Evolutionary conservation across 257 asterid species (phyloP).

Genomic region (Rubia yunnanensis): DNA sequence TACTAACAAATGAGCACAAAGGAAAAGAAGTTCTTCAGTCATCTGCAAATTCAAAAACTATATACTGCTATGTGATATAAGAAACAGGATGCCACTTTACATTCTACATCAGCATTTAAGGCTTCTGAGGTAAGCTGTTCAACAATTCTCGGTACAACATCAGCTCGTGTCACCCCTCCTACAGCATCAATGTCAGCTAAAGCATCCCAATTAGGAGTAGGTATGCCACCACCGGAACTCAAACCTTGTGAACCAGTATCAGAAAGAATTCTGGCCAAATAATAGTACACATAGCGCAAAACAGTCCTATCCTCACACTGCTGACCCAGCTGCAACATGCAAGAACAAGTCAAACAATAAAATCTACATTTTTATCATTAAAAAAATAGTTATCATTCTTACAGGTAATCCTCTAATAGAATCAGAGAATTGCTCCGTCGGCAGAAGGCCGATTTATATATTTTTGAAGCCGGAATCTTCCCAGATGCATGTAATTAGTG

Average conservation of each 20-base stretch:
- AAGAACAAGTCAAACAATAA: slow-evolving; percentile 20
- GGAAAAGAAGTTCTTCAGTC: neutral
- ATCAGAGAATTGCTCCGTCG: neutral
- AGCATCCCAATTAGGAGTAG: slow-evolving; percentile 99
- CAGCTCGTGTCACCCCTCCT: slow-evolving; percentile 99
- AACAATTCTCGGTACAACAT: slow-evolving; percentile 88
- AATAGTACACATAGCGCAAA: slow-evolving; percentile 93
- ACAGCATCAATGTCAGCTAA: slow-evolving; percentile 93
- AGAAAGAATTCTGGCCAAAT: slow-evolving; percentile 91
- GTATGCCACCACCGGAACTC: slow-evolving; percentile 97
- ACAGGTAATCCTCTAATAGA: slow-evolving; percentile 6
- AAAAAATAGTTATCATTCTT: neutral
- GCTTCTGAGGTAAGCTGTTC: slow-evolving; percentile 83
- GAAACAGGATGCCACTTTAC: slow-evolving; percentile 34
- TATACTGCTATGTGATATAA: neutral
- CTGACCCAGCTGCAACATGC: slow-evolving; percentile 80
- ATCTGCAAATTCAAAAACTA: slow-evolving; percentile 15
- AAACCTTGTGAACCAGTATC: slow-evolving; percentile 95
- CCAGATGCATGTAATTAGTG: neutral
- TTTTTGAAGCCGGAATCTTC: neutral
- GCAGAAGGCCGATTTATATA: neutral
- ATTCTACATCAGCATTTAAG: slow-evolving; percentile 79
- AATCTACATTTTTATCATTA: slow-evolving; percentile 4
- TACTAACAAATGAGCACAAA: neutral
- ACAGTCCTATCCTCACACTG: slow-evolving; percentile 98